Conservation (phyloP, 2,329 filamentous ascomycete species). For the Plenodomus biglobosus region DNA sequence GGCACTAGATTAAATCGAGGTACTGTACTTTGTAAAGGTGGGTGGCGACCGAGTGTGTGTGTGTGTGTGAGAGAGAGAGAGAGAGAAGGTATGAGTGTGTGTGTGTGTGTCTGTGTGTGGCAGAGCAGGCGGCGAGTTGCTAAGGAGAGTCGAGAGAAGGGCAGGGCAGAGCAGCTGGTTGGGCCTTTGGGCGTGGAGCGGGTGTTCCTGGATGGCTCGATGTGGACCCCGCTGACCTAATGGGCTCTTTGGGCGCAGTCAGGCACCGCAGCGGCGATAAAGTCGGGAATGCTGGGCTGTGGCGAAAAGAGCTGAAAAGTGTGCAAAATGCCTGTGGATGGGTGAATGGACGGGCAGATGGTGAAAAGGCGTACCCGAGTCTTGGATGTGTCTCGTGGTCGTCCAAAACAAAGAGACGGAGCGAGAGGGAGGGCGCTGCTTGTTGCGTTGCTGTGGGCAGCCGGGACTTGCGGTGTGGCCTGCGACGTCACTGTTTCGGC, state of each 20-base stretch:
- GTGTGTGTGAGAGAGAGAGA: too few species aligned
- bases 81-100: too few species aligned
- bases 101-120: constrained; percentile 1
- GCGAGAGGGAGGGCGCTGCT: too few species aligned
- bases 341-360: constrained; percentile 5
- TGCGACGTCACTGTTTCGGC: constrained; percentile 25
- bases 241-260: constrained; percentile 10
- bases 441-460: constrained; percentile 13
- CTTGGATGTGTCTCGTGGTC: not conserved
- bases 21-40: too few species aligned
- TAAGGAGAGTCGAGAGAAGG: constrained; percentile 15
- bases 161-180: too few species aligned
- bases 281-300: constrained; percentile 20
- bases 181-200: not conserved
- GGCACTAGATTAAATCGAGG: too few species aligned
- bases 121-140: constrained; percentile 2
- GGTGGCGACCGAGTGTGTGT: too few species aligned
- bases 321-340: not conserved
- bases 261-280: constrained; percentile 12
- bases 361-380: constrained; percentile 8
- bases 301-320: constrained; percentile 17
- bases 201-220: constrained; percentile 9
- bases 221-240: constrained; percentile 21
- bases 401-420: constrained; percentile 15
- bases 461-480: constrained; percentile 20